Conservation (phyloP, 441 rosid species). For the Francoa sonchifolia region DNA sequence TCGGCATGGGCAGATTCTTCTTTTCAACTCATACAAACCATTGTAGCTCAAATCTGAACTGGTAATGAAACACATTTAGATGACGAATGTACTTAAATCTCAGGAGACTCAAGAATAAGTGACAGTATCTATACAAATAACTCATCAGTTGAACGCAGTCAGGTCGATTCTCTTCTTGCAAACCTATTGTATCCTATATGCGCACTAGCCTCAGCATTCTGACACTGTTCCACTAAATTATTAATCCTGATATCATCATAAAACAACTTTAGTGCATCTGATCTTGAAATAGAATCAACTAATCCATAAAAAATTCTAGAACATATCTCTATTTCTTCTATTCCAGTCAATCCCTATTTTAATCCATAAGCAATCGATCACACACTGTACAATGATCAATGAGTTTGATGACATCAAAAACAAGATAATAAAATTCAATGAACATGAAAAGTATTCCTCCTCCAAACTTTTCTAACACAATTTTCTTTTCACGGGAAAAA, state of each 20-base stretch:
- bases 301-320: constrained; percentile 31
- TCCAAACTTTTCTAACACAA: too few relatives aligned
- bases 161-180: constrained; percentile 14
- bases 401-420: too few relatives aligned
- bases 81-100: constrained; percentile 19
- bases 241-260: constrained; percentile 21
- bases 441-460: too few relatives aligned
- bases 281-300: constrained; percentile 35
- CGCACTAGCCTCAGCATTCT: constrained; percentile 14
- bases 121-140: constrained; percentile 34
- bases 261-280: constrained; percentile 41
- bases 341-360: constrained; percentile 33
- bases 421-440: too few relatives aligned
- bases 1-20: too few relatives aligned
- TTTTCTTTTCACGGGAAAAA: too few relatives aligned
- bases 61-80: not conserved
- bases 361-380: too few relatives aligned
- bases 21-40: not conserved
- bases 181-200: constrained; percentile 4
- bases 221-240: constrained; percentile 20
- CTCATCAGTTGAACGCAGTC: constrained; percentile 19
- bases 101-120: constrained; percentile 40
- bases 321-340: constrained; percentile 35
- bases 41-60: not conserved
- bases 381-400: too few relatives aligned